phyloP scores from a whole-genome alignment of 2,329 filamentous ascomycete species.

The Xylaria sp. region DNA sequence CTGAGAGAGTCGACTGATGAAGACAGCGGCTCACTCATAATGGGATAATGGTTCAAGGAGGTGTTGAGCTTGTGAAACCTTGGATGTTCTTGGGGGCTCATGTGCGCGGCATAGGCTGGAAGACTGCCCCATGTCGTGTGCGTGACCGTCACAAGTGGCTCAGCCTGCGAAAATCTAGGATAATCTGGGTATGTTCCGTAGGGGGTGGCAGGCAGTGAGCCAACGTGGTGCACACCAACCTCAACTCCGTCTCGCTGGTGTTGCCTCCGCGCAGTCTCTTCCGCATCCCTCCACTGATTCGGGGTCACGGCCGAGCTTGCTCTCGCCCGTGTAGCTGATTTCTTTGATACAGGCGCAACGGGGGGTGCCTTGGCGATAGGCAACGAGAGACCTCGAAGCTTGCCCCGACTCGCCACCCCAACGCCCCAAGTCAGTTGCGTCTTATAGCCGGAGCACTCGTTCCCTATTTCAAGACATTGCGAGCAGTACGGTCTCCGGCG shows the following conservation, averaged over 20 bases:
- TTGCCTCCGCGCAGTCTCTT: conserved; percentile 44
- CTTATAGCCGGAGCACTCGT: conserved; percentile 95
- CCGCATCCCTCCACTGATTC: conserved; percentile 48
- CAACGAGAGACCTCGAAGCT: conserved; percentile 86
- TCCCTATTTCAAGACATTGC: conserved; percentile 88
- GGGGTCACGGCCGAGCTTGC: conserved; percentile 51
- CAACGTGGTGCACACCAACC: conserved; percentile 44
- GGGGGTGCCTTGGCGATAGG: conserved; percentile 67
- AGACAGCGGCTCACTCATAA: conserved; percentile 57
- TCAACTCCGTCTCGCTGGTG: conserved; percentile 48
- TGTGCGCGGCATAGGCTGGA: conserved; percentile 51
- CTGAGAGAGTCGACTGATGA: conserved; percentile 65
- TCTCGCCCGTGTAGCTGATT: conserved; percentile 51
- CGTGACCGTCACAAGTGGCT: conserved; percentile 48
- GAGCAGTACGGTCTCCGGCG: conserved; percentile 92
- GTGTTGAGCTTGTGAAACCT: conserved; percentile 52
- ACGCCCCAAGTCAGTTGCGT: conserved; percentile 97
- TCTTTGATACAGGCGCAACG: conserved; percentile 57
- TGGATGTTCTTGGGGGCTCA: conserved; percentile 46
- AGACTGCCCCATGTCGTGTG: conserved; percentile 55
- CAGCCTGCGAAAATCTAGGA: conserved; percentile 56
- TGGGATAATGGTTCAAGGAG: conserved; percentile 48
- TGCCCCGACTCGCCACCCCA: conserved; percentile 92
- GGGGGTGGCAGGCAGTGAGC: conserved; percentile 49
- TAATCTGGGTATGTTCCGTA: conserved; percentile 53